Evolutionary conservation across 208 protist genomes (phyloP), one percentile per base, ranked within the genome.

Genomic region (Jaenimonas drosophilae): DNA sequence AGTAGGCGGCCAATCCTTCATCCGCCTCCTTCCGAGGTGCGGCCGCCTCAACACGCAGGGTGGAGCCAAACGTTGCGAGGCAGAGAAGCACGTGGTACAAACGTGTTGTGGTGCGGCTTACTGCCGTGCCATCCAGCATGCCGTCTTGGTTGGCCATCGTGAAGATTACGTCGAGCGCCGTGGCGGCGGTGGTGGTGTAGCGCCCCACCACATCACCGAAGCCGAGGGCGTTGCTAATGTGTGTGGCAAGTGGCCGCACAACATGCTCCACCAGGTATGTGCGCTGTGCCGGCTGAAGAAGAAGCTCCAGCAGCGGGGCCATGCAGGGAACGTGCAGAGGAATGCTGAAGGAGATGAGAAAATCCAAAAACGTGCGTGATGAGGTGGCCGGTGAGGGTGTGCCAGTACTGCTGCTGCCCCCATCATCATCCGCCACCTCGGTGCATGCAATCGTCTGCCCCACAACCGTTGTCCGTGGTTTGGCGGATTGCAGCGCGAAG

Each of bases 401-500:
- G 48, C n/a, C 16, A 19, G 36, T 41, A 24, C 36, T 41, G 36
- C 42, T 57, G 6, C 48, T 58, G 54, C 31, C 54, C 23, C 33
- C 48, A 1, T 27, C 45, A 38, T 25, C 48, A n/a, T n/a, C 14
- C 27, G 26, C 33, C 7, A 26, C 5, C 45, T 42, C 28, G 26
- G 21, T 36, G 37, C 30, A 37, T 16, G 47, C 43, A 31, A 37
- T 54, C 20, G 29, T 25, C 28, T 49, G 25, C 6, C 39, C 36
- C 31, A 50, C 33, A 27, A 76, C 64, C 33, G 21, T 3, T n/a
- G 69, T 60, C 4, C 25, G 14, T 27, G 54, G 57, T 30, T 64
- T 42, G 14, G 78, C 20, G 34, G 60, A 43, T 55, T 78, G 68
- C 14, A 84, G 42, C 7, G 78, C 51, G 34, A 78, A 49, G 17